A percentile compares a stretch with the other conserved stretches of the same genome.
Evolutionary conservation across 2,329 filamentous ascomycete species (phyloP).

Genomic region (Apiospora saccharicola): DNA sequence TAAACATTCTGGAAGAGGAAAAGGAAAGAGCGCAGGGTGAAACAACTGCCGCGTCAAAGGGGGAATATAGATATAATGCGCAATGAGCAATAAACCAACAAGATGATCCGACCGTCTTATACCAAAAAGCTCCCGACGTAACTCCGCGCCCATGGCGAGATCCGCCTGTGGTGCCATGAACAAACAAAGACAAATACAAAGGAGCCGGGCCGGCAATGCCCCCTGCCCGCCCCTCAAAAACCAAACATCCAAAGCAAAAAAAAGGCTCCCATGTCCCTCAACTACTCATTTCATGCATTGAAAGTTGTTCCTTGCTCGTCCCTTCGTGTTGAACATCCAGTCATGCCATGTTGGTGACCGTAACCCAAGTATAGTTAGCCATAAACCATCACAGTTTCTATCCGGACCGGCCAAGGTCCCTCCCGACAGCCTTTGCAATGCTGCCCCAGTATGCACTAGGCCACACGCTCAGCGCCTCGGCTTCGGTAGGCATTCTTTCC

Average conservation of each 20-base stretch:
- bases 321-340: conserved; percentile 7
- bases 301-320: background rate
- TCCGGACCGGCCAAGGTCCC: conserved; percentile 12
- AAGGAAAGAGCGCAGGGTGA: conserved; percentile 3
- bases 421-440: conserved; percentile 56
- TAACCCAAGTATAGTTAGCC: conserved; percentile 28
- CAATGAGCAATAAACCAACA: conserved; percentile 11
- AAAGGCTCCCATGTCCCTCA: conserved; percentile 9
- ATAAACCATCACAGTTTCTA: conserved; percentile 18
- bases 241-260: conserved; percentile 16
- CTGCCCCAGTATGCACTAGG: conserved; percentile 69
- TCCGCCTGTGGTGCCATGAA: background rate
- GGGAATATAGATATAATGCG: conserved; percentile 21
- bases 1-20: conserved; percentile 4
- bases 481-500: conserved; percentile 65
- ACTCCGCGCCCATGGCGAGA: conserved; percentile 28
- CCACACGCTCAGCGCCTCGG: conserved; percentile 63
- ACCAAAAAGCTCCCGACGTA: conserved; percentile 19
- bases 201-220: background rate
- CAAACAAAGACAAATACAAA: conserved; percentile 20
- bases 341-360: background rate
- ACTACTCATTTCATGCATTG: conserved; percentile 6
- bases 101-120: background rate
- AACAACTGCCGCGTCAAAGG: conserved; percentile 20
- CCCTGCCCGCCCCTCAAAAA: background rate